Evolutionary conservation across 2,329 filamentous ascomycete genomes (phyloP).

Genomic region (Stagonosporopsis tanaceti): DNA sequence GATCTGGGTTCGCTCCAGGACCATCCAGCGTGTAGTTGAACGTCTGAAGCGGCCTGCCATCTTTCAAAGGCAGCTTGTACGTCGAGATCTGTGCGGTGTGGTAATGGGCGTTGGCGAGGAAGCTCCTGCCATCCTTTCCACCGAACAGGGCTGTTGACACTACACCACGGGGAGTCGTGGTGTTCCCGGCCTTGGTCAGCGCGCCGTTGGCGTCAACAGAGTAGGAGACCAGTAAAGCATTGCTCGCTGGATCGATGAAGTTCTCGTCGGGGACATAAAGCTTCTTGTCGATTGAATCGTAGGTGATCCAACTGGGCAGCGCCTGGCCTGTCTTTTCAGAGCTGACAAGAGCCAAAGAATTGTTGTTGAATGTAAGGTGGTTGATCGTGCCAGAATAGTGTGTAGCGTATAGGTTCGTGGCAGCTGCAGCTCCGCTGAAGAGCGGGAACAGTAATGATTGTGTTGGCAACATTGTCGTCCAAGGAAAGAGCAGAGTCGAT

Average conservation of each 20-base stretch:
- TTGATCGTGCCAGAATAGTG: slow-evolving; percentile 45
- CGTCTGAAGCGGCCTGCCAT: slow-evolving; percentile 38
- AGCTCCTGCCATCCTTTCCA: slow-evolving; percentile 40
- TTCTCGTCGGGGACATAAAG: slow-evolving; percentile 43
- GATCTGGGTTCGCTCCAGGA: slow-evolving; percentile 55
- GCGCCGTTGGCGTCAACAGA: slow-evolving; percentile 38
- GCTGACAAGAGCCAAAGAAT: slow-evolving; percentile 33
- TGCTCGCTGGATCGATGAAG: slow-evolving; percentile 22
- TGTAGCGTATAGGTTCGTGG: slow-evolving; percentile 41
- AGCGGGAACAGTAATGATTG: slow-evolving; percentile 34
- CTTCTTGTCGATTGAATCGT: slow-evolving; percentile 36
- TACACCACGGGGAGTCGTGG: slow-evolving; percentile 33
- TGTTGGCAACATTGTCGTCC: slow-evolving; percentile 32
- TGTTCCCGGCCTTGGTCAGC: slow-evolving; percentile 34
- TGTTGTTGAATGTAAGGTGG: slow-evolving; percentile 37
- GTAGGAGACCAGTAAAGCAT: slow-evolving; percentile 35
- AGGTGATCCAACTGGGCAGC: slow-evolving; percentile 45
- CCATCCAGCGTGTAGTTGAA: slow-evolving; percentile 41
- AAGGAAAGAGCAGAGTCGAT: background rate
- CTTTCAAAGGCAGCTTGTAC: slow-evolving; percentile 46
- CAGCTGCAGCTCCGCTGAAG: slow-evolving; percentile 36
- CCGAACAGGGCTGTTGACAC: slow-evolving; percentile 43
- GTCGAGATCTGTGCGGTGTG: slow-evolving; percentile 46
- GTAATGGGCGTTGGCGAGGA: slow-evolving; percentile 45
- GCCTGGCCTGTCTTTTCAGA: slow-evolving; percentile 35